These are phyloP conservation scores for Chrysoporthe austroafricana DNA, from an alignment of 2,329 filamentous ascomycete species.

Conservation along the genomic window DNA sequence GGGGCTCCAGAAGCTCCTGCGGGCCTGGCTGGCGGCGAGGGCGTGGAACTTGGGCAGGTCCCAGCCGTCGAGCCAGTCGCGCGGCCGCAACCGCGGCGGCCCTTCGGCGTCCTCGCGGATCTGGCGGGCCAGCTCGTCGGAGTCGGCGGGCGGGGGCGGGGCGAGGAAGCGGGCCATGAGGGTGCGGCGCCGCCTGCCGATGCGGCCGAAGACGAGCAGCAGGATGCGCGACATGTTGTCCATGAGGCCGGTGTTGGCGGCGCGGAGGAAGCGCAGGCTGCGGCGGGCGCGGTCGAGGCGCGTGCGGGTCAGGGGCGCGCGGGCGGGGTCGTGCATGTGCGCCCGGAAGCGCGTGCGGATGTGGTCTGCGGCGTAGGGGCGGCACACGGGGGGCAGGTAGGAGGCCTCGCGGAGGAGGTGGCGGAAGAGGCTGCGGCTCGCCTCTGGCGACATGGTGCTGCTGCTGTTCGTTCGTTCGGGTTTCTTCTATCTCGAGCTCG, in stretches of 20 bases:
- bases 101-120: not conserved
- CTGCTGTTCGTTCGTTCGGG: too few species aligned
- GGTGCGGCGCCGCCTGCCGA: conserved; percentile 54
- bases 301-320: conserved; percentile 5
- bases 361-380: conserved; percentile 45
- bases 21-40: conserved; percentile 47
- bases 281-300: conserved; percentile 47
- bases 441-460: too few species aligned
- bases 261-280: conserved; percentile 52
- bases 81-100: not conserved
- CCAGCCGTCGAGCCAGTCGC: conserved; percentile 55
- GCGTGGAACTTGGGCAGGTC: conserved; percentile 48
- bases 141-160: conserved; percentile 43
- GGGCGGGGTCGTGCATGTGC: conserved; percentile 36
- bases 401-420: conserved; percentile 63
- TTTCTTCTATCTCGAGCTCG: too few species aligned
- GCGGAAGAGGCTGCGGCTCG: conserved; percentile 54
- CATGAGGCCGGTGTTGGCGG: conserved; percentile 56
- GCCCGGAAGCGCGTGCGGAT: conserved; percentile 53
- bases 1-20: conserved; percentile 32
- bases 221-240: conserved; percentile 53
- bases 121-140: conserved; percentile 43
- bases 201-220: conserved; percentile 54
- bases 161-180: conserved; percentile 48
- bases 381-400: conserved; percentile 60